Conservation (phyloP, 2,329 filamentous ascomycete genomes). For the Penicillium sp. region DNA sequence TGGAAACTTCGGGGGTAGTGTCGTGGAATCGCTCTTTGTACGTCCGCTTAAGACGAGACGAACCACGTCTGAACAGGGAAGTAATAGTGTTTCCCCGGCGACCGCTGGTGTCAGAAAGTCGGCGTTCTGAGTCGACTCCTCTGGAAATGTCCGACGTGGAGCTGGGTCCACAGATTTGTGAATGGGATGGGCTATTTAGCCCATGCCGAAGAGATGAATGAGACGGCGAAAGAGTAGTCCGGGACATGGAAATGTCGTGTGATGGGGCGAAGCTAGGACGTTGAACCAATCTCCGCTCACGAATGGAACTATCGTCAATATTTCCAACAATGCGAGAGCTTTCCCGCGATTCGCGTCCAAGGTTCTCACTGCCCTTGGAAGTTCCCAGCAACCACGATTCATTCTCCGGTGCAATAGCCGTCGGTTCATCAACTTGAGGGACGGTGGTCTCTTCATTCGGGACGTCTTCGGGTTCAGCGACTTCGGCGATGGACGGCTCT, state of each 20-base stretch:
- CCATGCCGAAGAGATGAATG: constrained; percentile 41
- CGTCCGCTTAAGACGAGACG: constrained; percentile 47
- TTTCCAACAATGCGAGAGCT: constrained; percentile 28
- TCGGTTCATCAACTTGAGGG: constrained; percentile 6
- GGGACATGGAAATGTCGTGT: constrained; percentile 29
- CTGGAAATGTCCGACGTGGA: constrained; percentile 47
- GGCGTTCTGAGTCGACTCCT: constrained; percentile 46
- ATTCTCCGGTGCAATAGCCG: background rate
- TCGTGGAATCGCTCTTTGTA: constrained; percentile 43
- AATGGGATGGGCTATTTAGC: constrained; percentile 45
- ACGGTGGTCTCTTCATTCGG: background rate
- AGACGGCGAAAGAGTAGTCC: constrained; percentile 27
- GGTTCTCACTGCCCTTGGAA: constrained; percentile 24
- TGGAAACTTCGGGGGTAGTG: constrained; percentile 72
- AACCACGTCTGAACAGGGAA: constrained; percentile 65
- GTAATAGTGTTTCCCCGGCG: constrained; percentile 50
- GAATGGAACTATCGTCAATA: constrained; percentile 30
- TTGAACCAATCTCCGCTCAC: constrained; percentile 21
- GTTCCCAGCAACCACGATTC: constrained; percentile 30
- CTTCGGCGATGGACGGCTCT: background rate
- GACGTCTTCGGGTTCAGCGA: background rate
- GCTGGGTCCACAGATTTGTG: constrained; percentile 45
- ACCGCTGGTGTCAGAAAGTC: constrained; percentile 48
- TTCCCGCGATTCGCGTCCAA: constrained; percentile 23
- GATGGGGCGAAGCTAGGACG: constrained; percentile 29